Percentiles rank a stretch among this genome's conserved stretches.
Evolutionary conservation across 2,329 filamentous ascomycete genomes (phyloP).

Genomic region (Colletotrichum lentis): DNA sequence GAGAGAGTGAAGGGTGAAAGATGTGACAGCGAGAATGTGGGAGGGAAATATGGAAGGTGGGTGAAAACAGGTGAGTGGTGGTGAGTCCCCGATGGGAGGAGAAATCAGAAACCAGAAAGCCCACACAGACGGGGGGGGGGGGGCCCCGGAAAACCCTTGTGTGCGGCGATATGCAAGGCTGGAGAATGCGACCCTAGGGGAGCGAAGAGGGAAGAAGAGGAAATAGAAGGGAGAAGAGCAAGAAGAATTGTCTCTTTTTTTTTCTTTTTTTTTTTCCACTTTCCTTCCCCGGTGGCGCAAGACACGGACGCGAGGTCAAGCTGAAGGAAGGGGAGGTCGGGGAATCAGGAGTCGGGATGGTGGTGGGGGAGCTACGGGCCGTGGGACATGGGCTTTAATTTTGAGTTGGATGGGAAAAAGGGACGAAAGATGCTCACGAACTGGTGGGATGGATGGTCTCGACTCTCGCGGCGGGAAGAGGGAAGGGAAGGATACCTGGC

Average conservation of each 20-base stretch:
- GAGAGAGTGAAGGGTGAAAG: neutral
- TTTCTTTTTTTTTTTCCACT: too few species aligned
- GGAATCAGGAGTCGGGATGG: neutral
- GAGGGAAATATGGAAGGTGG: neutral
- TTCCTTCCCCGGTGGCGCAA: too few species aligned
- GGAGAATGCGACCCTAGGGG: slow-evolving; percentile 19
- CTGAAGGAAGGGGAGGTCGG: neutral
- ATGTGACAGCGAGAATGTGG: too few species aligned
- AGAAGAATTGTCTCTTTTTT: neutral
- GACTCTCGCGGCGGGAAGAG: neutral
- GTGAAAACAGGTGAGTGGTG: neutral
- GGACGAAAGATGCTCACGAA: slow-evolving; percentile 4
- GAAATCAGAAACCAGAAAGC: neutral
- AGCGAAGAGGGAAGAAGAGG: neutral
- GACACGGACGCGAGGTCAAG: neutral
- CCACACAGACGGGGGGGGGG: slow-evolving; percentile 20
- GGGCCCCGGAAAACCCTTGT: slow-evolving; percentile 9
- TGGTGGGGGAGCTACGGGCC: neutral
- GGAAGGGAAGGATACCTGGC: neutral
- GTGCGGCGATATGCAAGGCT: slow-evolving; percentile 16
- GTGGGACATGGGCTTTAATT: slow-evolving; percentile 16
- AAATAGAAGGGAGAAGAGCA: too few species aligned
- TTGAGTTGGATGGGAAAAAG: slow-evolving; percentile 1
- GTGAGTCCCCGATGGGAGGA: slow-evolving; percentile 4
- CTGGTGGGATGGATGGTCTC: slow-evolving; percentile 17